A percentile compares a stretch with the other conserved stretches of the same genome.
Evolutionary conservation across 768 basidiomycete genomes (phyloP).

Genomic region (Boletus barrowsii): DNA sequence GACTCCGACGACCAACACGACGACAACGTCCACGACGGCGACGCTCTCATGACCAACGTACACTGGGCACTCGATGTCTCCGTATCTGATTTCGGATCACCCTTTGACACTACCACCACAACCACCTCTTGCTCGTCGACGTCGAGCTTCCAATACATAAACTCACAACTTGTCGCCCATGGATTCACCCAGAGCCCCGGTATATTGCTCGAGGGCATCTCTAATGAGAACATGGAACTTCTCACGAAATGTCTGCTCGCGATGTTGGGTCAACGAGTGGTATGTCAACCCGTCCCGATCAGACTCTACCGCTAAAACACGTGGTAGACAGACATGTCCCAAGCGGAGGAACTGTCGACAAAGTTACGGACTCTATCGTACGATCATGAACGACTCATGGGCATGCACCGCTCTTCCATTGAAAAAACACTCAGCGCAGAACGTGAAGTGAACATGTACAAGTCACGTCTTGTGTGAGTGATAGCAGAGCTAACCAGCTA

Average conservation of each 20-base stretch:
- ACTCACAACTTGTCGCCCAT: slow-evolving; percentile 78
- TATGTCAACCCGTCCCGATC: slow-evolving; percentile 37
- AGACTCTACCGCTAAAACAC: slow-evolving; percentile 15
- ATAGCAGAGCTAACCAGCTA: neutral
- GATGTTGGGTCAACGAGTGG: slow-evolving; percentile 74
- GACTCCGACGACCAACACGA: slow-evolving; percentile 10
- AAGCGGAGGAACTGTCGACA: slow-evolving; percentile 72
- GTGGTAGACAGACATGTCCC: slow-evolving; percentile 66
- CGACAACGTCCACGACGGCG: slow-evolving; percentile 15
- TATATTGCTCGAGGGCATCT: slow-evolving; percentile 63
- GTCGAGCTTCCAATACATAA: slow-evolving; percentile 74
- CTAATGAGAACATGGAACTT: slow-evolving; percentile 50
- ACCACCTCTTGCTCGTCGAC: slow-evolving; percentile 47
- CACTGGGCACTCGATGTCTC: slow-evolving; percentile 54
- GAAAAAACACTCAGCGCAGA: slow-evolving; percentile 72
- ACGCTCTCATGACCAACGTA: slow-evolving; percentile 28
- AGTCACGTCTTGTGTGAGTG: slow-evolving; percentile 68
- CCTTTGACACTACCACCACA: slow-evolving; percentile 43
- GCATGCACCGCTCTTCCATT: slow-evolving; percentile 56
- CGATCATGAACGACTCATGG: slow-evolving; percentile 71
- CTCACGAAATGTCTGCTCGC: slow-evolving; percentile 73
- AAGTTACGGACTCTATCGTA: slow-evolving; percentile 76
- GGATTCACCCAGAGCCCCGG: slow-evolving; percentile 68
- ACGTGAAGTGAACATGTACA: slow-evolving; percentile 71
- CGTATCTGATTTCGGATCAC: slow-evolving; percentile 40